phyloP scores from a whole-genome alignment of 371 early-diverging fungal genomes.

The Thermomucor indicae-seudaticae region DNA sequence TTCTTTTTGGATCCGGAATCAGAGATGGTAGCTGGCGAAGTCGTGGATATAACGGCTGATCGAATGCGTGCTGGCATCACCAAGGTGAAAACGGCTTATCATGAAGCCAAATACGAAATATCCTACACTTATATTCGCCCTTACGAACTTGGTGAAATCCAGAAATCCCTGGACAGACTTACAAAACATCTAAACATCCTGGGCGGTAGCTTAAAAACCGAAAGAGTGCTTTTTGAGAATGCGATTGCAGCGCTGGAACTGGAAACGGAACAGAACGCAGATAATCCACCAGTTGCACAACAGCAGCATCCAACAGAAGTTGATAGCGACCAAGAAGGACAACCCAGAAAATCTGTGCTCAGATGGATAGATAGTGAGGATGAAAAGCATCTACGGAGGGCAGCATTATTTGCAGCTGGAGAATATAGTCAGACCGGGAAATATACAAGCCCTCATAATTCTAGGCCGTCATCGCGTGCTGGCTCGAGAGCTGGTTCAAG shows the following conservation, averaged over 20 bases:
- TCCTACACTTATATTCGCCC: conserved; percentile 41
- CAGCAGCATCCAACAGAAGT: conserved; percentile 3
- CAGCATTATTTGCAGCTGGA: conserved; percentile 25
- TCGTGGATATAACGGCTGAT: conserved; percentile 23
- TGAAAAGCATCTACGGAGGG: conserved; percentile 18
- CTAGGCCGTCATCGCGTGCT: conserved; percentile 2
- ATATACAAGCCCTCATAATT: conserved; percentile 9
- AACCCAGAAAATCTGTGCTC: conserved; percentile 1
- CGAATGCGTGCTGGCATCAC: conserved; percentile 39
- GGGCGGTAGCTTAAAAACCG: conserved; percentile 39
- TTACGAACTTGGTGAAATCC: conserved; percentile 28
- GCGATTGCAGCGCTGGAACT: conserved; percentile 23
- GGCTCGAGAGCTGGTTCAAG: conserved; percentile 2
- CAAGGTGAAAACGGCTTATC: conserved; percentile 43
- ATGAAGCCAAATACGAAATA: conserved; percentile 45
- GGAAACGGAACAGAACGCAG: background rate
- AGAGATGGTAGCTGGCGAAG: conserved; percentile 24
- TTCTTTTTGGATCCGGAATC: conserved; percentile 41
- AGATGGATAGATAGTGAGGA: conserved; percentile 25
- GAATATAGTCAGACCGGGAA: conserved; percentile 10
- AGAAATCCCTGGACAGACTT: conserved; percentile 31
- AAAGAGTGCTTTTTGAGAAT: conserved; percentile 40
- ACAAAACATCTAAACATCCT: conserved; percentile 41
- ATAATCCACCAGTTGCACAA: no score
- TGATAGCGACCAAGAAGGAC: conserved; percentile 5